Evolutionary conservation across 2,329 filamentous ascomycete genomes (phyloP).

Genomic region (Aspergillus brunneoviolaceus): DNA sequence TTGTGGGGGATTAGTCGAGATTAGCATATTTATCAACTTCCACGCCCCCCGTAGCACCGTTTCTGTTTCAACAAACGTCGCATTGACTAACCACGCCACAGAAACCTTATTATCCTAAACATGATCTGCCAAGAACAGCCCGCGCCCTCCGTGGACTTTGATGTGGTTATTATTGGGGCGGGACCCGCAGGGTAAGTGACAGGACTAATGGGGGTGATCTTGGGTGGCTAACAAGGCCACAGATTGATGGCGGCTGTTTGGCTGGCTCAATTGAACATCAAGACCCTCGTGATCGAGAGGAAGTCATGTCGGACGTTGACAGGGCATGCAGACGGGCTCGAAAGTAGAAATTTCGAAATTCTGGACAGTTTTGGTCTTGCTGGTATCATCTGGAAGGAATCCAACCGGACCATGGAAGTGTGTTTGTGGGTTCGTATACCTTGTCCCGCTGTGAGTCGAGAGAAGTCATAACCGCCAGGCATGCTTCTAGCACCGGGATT

Average conservation of each 20-base stretch:
- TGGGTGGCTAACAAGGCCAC: no score
- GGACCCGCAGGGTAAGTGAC: not conserved
- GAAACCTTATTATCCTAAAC: no score
- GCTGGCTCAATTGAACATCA: constrained; percentile 15
- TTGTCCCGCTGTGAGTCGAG: no score
- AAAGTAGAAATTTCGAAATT: constrained; percentile 69
- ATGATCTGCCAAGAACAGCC: no score
- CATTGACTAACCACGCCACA: no score
- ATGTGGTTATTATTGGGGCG: constrained; percentile 5
- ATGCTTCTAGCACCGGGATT: no score
- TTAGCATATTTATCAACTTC: no score
- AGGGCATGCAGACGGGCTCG: constrained; percentile 57
- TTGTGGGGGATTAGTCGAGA: no score
- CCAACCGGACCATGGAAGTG: constrained; percentile 29
- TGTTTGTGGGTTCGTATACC: constrained; percentile 25
- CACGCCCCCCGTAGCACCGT: no score
- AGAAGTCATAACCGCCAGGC: no score
- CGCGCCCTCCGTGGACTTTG: not conserved
- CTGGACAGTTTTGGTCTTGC: constrained; percentile 70
- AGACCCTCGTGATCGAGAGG: constrained; percentile 16
- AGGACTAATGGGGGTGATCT: no score
- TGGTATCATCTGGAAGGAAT: constrained; percentile 54
- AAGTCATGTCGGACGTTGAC: constrained; percentile 15
- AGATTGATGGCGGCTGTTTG: constrained; percentile 16
- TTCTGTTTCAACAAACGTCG: no score